Evolutionary conservation across 2,329 filamentous ascomycete species (phyloP).

Genomic region (Calonectria leucothoes): DNA sequence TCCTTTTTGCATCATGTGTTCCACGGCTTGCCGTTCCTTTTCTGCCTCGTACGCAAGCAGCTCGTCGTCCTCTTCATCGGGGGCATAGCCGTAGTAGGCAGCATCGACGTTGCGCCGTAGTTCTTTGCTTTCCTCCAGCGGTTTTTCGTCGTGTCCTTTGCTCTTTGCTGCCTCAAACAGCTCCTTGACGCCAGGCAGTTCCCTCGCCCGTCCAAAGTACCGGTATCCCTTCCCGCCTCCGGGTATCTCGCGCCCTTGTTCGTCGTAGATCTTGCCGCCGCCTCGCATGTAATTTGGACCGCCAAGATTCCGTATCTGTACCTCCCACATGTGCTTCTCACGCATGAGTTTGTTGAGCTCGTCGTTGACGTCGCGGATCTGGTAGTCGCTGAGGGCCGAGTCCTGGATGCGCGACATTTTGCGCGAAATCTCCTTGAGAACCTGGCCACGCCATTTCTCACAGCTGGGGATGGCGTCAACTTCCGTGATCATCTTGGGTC

Average conservation of each 20-base stretch:
- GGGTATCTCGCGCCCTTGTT: slow-evolving; percentile 76
- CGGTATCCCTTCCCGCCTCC: slow-evolving; percentile 90
- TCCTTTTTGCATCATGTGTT: slow-evolving; percentile 72
- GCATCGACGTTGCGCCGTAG: slow-evolving; percentile 85
- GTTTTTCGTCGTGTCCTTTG: slow-evolving; percentile 68
- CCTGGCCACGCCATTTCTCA: slow-evolving; percentile 98
- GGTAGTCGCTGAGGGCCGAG: slow-evolving; percentile 89
- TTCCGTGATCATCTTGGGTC: slow-evolving; percentile 90
- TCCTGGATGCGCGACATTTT: slow-evolving; percentile 98
- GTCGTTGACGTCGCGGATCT: slow-evolving; percentile 97
- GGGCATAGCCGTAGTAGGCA: slow-evolving; percentile 94
- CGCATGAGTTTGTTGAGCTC: slow-evolving; percentile 99
- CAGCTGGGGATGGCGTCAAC: slow-evolving; percentile 86
- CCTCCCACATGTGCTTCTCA: slow-evolving; percentile 99
- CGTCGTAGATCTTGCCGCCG: slow-evolving; percentile 77
- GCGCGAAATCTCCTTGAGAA: slow-evolving; percentile 95
- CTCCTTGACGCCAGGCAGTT: slow-evolving; percentile 95
- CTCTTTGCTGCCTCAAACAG: slow-evolving; percentile 84
- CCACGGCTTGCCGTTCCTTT: slow-evolving; percentile 85
- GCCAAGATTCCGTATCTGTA: slow-evolving; percentile 94
- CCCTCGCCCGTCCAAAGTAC: slow-evolving; percentile 91
- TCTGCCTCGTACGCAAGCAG: slow-evolving; percentile 83
- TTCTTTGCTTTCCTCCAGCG: slow-evolving; percentile 75
- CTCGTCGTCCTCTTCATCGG: slow-evolving; percentile 89
- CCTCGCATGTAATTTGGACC: slow-evolving; percentile 96